Base-by-base conservation (phyloP, 163 green algal species). In the Chlorella variabilis region DNA sequence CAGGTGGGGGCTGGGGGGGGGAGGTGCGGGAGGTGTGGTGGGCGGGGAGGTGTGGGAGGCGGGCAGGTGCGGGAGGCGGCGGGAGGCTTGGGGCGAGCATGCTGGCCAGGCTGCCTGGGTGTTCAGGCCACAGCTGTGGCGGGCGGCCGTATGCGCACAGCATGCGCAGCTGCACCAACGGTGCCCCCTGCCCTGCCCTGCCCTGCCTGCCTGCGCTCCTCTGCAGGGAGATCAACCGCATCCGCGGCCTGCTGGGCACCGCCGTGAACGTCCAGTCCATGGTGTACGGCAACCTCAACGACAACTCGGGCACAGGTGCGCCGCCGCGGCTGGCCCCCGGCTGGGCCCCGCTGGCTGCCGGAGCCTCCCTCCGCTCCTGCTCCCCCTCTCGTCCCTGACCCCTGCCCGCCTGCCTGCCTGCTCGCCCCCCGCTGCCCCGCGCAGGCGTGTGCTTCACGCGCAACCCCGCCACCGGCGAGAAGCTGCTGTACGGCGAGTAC, bases 231-330 rank as follows among this genome's bases (percentile, higher is more conserved):
- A 90, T 98, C 78, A 95, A 97, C 86, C 80, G 91, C 67, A 97
- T 98, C 84, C 91, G 80, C 3, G 94, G 93, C 39, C 88, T 98
- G n/a, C 84, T 88, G 78, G 95, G 95, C 69, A 98, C 95, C 2
- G 95, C 95, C 18, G 95, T 98, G 39, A 98, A 94, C 71, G 88
- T 98, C 29, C 94, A 98, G 85, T 85, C 89, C 59, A 97, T 97
- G 94, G 94, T 96, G 66, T 98, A 93, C 71, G 94, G 94, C 63
- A 98, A 98, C 90, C 89, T 95, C 59, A 92, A 91, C 51, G 82
- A 87, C 62, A 94, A 87, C 71, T 92, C 79, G 31, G 94, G 92
- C 80, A 96, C 94, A 1, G 76, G 73, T 71, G 48, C 7, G 66
- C 36, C 20, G 38, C 17, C 23, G 7, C 11, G 45, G 45, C 15